These are phyloP conservation scores for Pythium brachiatum DNA, from an alignment of 352 stramenopile species.

Conservation along the genomic window DNA sequence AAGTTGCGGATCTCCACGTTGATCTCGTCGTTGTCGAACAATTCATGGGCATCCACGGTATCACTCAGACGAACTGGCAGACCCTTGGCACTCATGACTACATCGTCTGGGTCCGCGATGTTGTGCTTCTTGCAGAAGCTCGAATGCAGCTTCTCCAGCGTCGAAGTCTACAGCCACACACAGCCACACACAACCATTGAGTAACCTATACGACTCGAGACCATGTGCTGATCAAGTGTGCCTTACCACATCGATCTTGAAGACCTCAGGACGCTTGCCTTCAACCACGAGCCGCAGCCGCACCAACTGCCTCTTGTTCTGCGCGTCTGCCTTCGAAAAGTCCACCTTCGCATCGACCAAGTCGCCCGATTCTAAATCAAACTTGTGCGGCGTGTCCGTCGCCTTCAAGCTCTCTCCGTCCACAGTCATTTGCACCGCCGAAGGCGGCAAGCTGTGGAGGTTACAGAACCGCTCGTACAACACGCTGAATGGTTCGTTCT, in stretches of 20 bases:
- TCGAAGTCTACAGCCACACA: conserved; percentile 30
- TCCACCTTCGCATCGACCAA: conserved; percentile 76
- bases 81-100: conserved; percentile 49
- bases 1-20: conserved; percentile 43
- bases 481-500: conserved; percentile 65
- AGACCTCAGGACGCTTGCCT: conserved; percentile 51
- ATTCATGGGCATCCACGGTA: conserved; percentile 44
- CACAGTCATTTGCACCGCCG: conserved; percentile 58
- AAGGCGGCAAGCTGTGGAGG: conserved; percentile 51
- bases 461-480: conserved; percentile 68
- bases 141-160: conserved; percentile 55
- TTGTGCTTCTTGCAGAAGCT: conserved; percentile 65
- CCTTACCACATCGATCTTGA: conserved; percentile 67
- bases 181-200: neutral
- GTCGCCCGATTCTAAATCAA: conserved; percentile 56
- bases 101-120: conserved; percentile 44
- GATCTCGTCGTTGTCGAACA: conserved; percentile 66
- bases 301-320: conserved; percentile 54
- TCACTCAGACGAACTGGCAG: conserved; percentile 40
- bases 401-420: conserved; percentile 44
- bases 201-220: neutral
- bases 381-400: conserved; percentile 26
- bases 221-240: neutral
- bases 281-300: conserved; percentile 54
- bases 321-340: conserved; percentile 46